Base-by-base conservation (phyloP, 352 stramenopile species). In the Globisporangium abappressorium region DNA sequence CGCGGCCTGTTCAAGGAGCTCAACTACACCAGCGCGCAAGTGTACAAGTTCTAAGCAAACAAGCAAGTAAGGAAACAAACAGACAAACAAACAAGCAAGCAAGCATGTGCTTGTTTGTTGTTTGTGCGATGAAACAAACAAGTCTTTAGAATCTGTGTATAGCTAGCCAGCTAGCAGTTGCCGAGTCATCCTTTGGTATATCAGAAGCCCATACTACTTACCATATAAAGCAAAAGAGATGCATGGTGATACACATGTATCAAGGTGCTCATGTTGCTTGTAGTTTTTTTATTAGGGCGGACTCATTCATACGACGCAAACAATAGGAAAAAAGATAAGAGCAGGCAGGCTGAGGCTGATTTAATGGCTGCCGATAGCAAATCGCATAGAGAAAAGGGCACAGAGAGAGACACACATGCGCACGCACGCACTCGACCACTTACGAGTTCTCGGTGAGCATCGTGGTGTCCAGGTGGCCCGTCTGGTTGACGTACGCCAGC, bases 1-100 rank as follows among this genome's bases (percentile, higher is more conserved):
- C 82, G 90, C 57, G 91, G 91, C 30, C 60, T 95, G 67, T 77
- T 97, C 43, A 97, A 97, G 74, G 80, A 90, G 9, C 77, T 93
- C 43, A 75, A 91, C 61, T 95, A 93, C 78, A 84, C 84, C 59
- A 82, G 70, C 54, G 89, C 70, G 57, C 86, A 97, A 74, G 77
- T 80, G 30, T 97, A 97, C 49, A 26, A 62, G 36, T 62, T 62
- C 56, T 62, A 22, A 34, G 33, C 36, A 36, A 46, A 15, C 2
- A 22, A 64, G n/a, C n/a, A n/a, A n/a, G n/a, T n/a, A n/a, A n/a
- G n/a, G n/a, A n/a, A n/a, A n/a, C n/a, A n/a, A 30, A 30, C 1
- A 30, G 3, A 30, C 12, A 65, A 38, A 53, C 38, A 55, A 28
- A 15, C 24, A 55, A 34, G 18, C 14, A 22, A 55, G 12, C n/a